phyloP scores from a whole-genome alignment of 129 eudicot genomes.

The Helianthus tuberosus region DNA sequence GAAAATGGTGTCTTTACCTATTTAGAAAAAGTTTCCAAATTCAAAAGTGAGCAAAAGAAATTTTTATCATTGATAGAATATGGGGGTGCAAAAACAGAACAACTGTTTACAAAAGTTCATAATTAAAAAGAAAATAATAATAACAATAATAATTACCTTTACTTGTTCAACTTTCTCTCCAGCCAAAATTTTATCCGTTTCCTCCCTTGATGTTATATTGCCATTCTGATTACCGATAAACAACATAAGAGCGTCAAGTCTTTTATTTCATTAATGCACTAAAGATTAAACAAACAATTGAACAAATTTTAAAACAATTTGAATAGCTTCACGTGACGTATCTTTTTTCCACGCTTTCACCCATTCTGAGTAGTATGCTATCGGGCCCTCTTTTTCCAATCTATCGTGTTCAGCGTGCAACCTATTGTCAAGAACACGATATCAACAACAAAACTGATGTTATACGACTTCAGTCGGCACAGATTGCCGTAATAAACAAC shows the following conservation, averaged over 20 bases:
- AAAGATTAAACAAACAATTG: constrained; percentile 7
- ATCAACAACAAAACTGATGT: too few relatives aligned
- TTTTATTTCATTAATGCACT: neutral
- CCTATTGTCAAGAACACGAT: too few relatives aligned
- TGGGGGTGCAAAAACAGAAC: neutral
- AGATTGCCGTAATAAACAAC: too few relatives aligned
- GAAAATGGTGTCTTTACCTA: constrained; percentile 46
- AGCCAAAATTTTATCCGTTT: constrained; percentile 69
- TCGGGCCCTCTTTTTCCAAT: constrained; percentile 71
- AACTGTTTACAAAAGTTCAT: constrained; percentile 8
- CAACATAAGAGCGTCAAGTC: constrained; percentile 14
- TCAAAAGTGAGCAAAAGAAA: constrained; percentile 14
- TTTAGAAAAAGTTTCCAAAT: constrained; percentile 16
- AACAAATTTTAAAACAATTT: constrained; percentile 31
- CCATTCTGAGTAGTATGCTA: constrained; percentile 98
- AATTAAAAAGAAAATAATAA: neutral
- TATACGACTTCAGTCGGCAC: too few relatives aligned
- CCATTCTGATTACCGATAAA: constrained; percentile 62
- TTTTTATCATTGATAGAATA: neutral
- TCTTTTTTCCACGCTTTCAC: constrained; percentile 86
- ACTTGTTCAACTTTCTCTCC: constrained; percentile 70
- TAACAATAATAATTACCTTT: constrained; percentile 52
- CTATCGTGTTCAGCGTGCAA: constrained; percentile 72
- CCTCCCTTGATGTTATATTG: constrained; percentile 77
- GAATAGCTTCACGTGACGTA: constrained; percentile 91